Evolutionary conservation across 768 basidiomycete genomes (phyloP).

Genomic region (Lactifluus pinguis): DNA sequence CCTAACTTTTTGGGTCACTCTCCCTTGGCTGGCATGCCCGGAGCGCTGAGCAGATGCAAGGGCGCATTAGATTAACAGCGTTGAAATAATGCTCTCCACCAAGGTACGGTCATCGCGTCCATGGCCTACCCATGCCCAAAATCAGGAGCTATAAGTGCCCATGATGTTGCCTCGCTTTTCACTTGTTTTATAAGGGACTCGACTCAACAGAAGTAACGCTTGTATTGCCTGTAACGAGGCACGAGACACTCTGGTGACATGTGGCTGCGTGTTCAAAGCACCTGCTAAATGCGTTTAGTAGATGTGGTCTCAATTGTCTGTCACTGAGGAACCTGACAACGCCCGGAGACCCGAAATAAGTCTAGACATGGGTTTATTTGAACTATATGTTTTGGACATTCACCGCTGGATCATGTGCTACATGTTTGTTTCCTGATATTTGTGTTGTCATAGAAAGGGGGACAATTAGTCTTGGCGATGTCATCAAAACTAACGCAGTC

Average conservation of each 20-base stretch:
- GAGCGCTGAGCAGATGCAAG: not conserved
- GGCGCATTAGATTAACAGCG: not conserved
- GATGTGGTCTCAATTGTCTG: not conserved
- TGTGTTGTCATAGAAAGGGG: not conserved
- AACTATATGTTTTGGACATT: not conserved
- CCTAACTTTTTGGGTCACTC: not conserved
- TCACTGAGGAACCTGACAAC: not conserved
- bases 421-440: not conserved
- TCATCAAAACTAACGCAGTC: not conserved
- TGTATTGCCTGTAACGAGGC: not conserved
- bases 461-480: not conserved
- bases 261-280: not conserved
- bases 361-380: not conserved
- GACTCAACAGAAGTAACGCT: not conserved
- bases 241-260: not conserved
- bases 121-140: not conserved
- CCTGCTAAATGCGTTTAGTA: not conserved
- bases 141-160: not conserved
- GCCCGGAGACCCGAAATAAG: not conserved
- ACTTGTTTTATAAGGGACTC: too few species aligned
- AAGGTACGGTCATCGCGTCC: not conserved
- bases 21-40: not conserved
- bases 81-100: not conserved
- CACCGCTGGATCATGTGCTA: not conserved
- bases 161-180: not conserved